Conservation (phyloP, 1,139 yeast species). For the Geotrichum histeridarum region DNA sequence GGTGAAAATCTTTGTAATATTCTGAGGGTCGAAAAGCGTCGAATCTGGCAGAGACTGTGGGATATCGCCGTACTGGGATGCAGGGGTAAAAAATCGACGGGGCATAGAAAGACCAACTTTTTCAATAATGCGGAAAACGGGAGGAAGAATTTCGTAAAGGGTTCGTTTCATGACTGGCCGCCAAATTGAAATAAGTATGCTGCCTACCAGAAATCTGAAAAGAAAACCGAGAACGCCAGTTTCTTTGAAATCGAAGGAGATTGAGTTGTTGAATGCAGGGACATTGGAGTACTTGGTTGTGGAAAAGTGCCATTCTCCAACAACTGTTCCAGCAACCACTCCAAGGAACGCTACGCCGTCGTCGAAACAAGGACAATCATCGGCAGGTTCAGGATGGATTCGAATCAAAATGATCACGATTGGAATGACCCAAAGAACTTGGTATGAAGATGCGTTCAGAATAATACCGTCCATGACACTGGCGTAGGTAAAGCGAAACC, state of each 20-base stretch:
- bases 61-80: slow-evolving; percentile 36
- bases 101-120: slow-evolving; percentile 38
- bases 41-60: slow-evolving; percentile 24
- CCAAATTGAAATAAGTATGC: slow-evolving; percentile 59
- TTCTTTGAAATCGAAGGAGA: slow-evolving; percentile 4
- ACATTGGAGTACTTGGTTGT: background rate
- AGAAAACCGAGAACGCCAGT: background rate
- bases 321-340: slow-evolving; percentile 70
- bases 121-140: slow-evolving; percentile 37
- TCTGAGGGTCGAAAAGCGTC: slow-evolving; percentile 7
- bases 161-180: slow-evolving; percentile 7
- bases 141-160: slow-evolving; percentile 44
- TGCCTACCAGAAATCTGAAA: slow-evolving; percentile 55
- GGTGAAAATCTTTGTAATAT: slow-evolving; percentile 1
- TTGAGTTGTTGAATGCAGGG: background rate
- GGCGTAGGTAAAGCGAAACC: slow-evolving; percentile 23
- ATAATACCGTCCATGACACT: slow-evolving; percentile 14
- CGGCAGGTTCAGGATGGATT: slow-evolving; percentile 79
- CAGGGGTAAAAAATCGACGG: slow-evolving; percentile 38
- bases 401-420: slow-evolving; percentile 49
- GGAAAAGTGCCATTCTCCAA: slow-evolving; percentile 45
- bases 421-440: slow-evolving; percentile 35
- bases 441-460: slow-evolving; percentile 18
- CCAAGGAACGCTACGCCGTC: slow-evolving; percentile 93
- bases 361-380: slow-evolving; percentile 93